phyloP scores from a whole-genome alignment of 2,329 filamentous ascomycete species.

The Sarocladiaceae sp. region DNA sequence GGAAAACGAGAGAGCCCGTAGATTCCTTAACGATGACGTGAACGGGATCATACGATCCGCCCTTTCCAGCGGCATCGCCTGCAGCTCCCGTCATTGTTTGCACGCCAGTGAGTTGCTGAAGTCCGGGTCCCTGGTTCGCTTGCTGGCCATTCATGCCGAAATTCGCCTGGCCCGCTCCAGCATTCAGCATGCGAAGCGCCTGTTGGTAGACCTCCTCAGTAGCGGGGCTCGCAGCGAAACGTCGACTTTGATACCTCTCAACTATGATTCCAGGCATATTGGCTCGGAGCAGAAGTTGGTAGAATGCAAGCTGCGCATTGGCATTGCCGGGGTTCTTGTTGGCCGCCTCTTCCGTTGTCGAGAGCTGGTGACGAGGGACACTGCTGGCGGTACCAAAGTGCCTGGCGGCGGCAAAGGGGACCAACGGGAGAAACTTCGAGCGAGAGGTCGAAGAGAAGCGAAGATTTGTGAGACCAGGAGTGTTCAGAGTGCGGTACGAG shows the following conservation, averaged over 20 bases:
- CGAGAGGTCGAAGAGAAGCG: constrained; percentile 14
- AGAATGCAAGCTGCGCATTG: constrained; percentile 88
- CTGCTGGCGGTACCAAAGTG: constrained; percentile 41
- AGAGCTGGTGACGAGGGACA: constrained; percentile 63
- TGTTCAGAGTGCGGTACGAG: background rate
- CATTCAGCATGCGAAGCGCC: constrained; percentile 50
- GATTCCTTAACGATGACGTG: constrained; percentile 96
- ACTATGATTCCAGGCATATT: constrained; percentile 93
- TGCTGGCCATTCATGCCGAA: constrained; percentile 14
- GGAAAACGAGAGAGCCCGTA: constrained; percentile 72
- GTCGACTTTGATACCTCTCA: constrained; percentile 81
- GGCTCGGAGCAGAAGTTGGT: constrained; percentile 82
- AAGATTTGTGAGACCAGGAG: background rate
- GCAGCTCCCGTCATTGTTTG: constrained; percentile 61
- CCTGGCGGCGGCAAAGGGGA: constrained; percentile 14
- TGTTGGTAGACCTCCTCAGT: constrained; percentile 77
- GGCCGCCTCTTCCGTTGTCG: constrained; percentile 83
- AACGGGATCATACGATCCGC: constrained; percentile 66
- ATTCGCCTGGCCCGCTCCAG: constrained; percentile 14
- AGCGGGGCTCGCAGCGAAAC: constrained; percentile 74
- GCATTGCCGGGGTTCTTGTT: constrained; percentile 89
- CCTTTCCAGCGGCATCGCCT: constrained; percentile 59
- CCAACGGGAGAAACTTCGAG: constrained; percentile 21
- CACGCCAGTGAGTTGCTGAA: constrained; percentile 18
- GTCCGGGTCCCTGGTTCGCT: background rate